Conservation (phyloP, 768 basidiomycete genomes). For the Psilocybe subaeruginosa region DNA sequence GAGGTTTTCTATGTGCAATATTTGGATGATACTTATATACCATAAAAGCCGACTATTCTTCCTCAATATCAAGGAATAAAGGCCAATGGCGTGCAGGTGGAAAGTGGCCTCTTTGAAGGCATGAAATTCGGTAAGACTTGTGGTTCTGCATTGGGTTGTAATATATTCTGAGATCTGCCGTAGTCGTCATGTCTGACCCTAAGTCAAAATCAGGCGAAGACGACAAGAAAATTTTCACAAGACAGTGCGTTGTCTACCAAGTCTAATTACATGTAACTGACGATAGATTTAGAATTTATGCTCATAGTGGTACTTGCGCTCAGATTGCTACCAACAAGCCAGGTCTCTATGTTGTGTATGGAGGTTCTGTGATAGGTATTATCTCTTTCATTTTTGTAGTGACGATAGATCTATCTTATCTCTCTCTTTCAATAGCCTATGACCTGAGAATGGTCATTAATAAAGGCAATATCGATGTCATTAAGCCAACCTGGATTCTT, state of each 20-base stretch:
- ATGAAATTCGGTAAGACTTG: slow-evolving; percentile 75
- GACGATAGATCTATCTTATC: background rate
- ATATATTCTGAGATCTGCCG: background rate
- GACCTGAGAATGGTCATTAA: slow-evolving; percentile 72
- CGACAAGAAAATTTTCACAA: slow-evolving; percentile 72
- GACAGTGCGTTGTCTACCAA: slow-evolving; percentile 43
- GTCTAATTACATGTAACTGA: background rate
- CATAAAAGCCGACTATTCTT: slow-evolving; percentile 54
- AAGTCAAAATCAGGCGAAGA: slow-evolving; percentile 67
- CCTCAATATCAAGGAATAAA: slow-evolving; percentile 71
- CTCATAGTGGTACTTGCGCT: slow-evolving; percentile 67
- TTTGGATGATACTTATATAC: background rate
- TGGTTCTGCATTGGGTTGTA: background rate
- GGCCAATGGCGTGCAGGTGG: slow-evolving; percentile 57
- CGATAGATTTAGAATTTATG: slow-evolving; percentile 55
- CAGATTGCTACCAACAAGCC: slow-evolving; percentile 53
- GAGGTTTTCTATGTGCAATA: background rate
- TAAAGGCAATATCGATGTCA: slow-evolving; percentile 70
- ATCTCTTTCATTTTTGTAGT: background rate
- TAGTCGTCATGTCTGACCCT: slow-evolving; percentile 79
- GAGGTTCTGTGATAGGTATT: slow-evolving; percentile 71
- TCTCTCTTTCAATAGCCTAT: slow-evolving; percentile 49
- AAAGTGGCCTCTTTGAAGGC: slow-evolving; percentile 70
- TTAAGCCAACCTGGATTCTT: slow-evolving; percentile 81
- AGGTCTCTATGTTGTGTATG: slow-evolving; percentile 64